Evolutionary conservation across 148 eudicot species (phyloP).

Genomic region (Vaccinium darrowii): DNA sequence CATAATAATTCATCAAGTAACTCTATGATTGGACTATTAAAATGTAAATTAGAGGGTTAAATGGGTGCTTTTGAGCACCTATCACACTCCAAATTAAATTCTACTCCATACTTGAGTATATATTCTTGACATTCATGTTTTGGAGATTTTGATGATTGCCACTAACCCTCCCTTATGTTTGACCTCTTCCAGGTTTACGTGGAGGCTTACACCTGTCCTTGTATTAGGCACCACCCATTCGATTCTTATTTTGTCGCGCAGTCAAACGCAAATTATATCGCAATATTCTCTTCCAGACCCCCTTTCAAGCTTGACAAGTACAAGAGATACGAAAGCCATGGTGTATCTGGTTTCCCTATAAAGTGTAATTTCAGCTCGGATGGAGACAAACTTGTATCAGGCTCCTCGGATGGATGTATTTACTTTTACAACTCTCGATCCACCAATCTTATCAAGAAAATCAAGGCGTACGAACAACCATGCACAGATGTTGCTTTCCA

Average conservation of each 20-base stretch:
- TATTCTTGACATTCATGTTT: background rate
- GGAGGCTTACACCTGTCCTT: conserved; percentile 84
- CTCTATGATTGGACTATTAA: too few relatives aligned
- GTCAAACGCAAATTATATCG: conserved; percentile 90
- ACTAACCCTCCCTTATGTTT: background rate
- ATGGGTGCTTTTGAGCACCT: too few relatives aligned
- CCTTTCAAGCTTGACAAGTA: conserved; percentile 79
- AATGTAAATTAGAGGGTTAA: too few relatives aligned
- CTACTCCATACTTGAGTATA: background rate
- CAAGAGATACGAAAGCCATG: conserved; percentile 72
- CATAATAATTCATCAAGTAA: too few relatives aligned
- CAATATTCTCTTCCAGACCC: conserved; percentile 69
- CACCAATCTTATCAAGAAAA: conserved; percentile 43
- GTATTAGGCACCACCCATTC: conserved; percentile 61
- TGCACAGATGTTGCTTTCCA: conserved; percentile 72
- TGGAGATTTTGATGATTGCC: conserved; percentile 3
- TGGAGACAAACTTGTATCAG: conserved; percentile 66
- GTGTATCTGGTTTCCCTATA: conserved; percentile 75
- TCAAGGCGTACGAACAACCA: conserved; percentile 59
- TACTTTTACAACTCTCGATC: conserved; percentile 58
- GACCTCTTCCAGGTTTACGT: conserved; percentile 48
- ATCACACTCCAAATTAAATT: background rate
- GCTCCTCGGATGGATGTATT: conserved; percentile 76
- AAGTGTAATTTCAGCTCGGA: conserved; percentile 69
- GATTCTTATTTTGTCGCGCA: conserved; percentile 78